Evolutionary conservation across 352 stramenopile genomes (phyloP).

Genomic region (Pythium folliculosum): DNA sequence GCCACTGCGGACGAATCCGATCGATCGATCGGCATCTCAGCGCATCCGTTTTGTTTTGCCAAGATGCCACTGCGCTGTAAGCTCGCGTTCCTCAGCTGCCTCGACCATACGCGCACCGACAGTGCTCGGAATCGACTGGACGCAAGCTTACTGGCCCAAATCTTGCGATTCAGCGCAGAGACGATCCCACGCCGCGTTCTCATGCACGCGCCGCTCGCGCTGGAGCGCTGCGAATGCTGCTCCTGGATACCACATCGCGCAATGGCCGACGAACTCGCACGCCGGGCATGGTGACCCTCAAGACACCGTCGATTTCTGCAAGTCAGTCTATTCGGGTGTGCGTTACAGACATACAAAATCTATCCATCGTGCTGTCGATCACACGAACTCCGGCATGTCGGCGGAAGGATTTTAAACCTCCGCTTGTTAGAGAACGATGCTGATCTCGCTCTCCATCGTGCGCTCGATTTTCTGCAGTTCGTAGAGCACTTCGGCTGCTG

Average conservation of each 20-base stretch:
- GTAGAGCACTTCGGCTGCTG: constrained; percentile 11
- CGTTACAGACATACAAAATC: neutral
- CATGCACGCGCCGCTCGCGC: neutral
- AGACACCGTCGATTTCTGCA: neutral
- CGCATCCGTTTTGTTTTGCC: neutral
- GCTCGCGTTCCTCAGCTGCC: constrained; percentile 9
- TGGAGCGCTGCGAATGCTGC: constrained; percentile 5
- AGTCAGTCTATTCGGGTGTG: neutral
- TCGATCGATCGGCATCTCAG: neutral
- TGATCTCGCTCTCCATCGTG: constrained; percentile 17
- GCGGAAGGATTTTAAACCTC: neutral
- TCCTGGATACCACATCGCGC: neutral
- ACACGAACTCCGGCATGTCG: neutral
- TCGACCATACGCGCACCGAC: neutral
- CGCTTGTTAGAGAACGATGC: constrained; percentile 3
- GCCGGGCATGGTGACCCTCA: neutral
- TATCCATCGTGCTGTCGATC: neutral
- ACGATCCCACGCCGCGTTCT: constrained; percentile 8
- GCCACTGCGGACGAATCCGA: neutral
- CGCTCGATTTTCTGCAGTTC: constrained; percentile 17
- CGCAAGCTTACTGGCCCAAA: constrained; percentile 2
- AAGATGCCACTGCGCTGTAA: neutral
- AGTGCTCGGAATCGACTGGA: constrained; percentile 4
- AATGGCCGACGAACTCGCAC: constrained; percentile 1
- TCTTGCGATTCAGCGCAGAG: constrained; percentile 2